Conservation (phyloP, 495 filamentous ascomycete genomes). For the Massariosphaeria phaeospora region DNA sequence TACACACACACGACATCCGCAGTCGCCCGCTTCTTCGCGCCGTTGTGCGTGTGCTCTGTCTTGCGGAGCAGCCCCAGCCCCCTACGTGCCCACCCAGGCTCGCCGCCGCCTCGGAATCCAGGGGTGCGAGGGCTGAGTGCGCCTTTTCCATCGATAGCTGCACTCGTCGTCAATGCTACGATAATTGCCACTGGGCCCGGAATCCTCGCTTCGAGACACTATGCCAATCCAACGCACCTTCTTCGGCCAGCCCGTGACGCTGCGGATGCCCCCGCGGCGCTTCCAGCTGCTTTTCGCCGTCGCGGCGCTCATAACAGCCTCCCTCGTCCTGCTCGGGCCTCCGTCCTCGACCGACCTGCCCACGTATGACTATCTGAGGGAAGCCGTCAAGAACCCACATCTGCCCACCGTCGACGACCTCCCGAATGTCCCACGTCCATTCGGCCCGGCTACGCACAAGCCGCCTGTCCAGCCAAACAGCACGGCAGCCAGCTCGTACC, state of each 20-base stretch:
- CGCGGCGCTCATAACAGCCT: conserved; percentile 42
- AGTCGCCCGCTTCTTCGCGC: too few relatives aligned
- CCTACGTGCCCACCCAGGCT: too few relatives aligned
- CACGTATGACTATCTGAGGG: conserved; percentile 34
- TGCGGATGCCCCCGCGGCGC: conserved; percentile 34
- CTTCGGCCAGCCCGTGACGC: conserved; percentile 40
- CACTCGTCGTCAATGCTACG: too few relatives aligned
- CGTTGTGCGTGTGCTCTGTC: too few relatives aligned
- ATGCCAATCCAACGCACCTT: conserved; percentile 52
- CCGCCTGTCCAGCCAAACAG: conserved; percentile 67
- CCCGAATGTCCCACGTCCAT: conserved; percentile 41
- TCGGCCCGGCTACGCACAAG: conserved; percentile 66
- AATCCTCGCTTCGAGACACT: too few relatives aligned
- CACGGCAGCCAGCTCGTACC: conserved; percentile 48
- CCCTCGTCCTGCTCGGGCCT: conserved; percentile 37
- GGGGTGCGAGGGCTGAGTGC: too few relatives aligned
- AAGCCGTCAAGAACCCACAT: conserved; percentile 36
- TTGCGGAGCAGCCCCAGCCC: too few relatives aligned
- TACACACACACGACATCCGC: too few relatives aligned
- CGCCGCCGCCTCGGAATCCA: too few relatives aligned
- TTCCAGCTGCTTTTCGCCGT: conserved; percentile 35
- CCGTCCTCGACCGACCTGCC: conserved; percentile 36
- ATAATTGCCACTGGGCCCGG: too few relatives aligned
- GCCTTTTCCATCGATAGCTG: too few relatives aligned
- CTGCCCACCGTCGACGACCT: conserved; percentile 35